A percentile compares a stretch with the other conserved stretches of the same genome.
These are phyloP conservation scores for Phlyctochytrium arcticum DNA, from an alignment of 192 early-diverging fungal species.

Conservation along the genomic window DNA sequence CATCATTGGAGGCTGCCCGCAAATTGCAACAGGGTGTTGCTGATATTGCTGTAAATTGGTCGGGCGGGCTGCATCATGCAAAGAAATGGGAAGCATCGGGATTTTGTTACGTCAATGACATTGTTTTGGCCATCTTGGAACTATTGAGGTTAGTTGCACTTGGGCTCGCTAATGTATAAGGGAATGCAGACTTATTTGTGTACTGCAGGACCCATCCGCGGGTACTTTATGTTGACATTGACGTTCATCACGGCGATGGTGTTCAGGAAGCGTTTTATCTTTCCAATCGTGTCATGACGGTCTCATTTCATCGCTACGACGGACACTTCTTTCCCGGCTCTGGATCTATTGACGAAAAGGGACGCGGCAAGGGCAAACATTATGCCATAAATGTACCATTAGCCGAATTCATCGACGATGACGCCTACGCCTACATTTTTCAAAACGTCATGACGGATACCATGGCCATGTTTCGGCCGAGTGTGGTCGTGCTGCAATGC, in stretches of 20 bases:
- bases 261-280: conserved; percentile 93
- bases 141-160: conserved; percentile 56
- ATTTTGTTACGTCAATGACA: conserved; percentile 99
- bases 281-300: conserved; percentile 92
- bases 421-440: conserved; percentile 86
- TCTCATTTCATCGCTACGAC: conserved; percentile 92
- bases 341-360: conserved; percentile 84
- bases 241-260: conserved; percentile 98
- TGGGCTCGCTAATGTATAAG: neutral
- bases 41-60: conserved; percentile 95
- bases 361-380: conserved; percentile 81
- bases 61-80: conserved; percentile 94
- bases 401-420: conserved; percentile 92
- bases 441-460: conserved; percentile 78
- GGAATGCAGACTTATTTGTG: neutral
- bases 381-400: conserved; percentile 94
- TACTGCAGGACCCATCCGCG: conserved; percentile 47
- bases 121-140: conserved; percentile 90
- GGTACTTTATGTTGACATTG: conserved; percentile 97
- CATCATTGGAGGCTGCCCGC: conserved; percentile 87
- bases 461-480: conserved; percentile 91
- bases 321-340: conserved; percentile 96
- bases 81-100: conserved; percentile 95
- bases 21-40: conserved; percentile 74
- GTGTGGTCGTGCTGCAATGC: conserved; percentile 89